These are phyloP conservation scores for Ogataea angusta DNA, from an alignment of 805 yeast genomes.

Conservation along the genomic window DNA sequence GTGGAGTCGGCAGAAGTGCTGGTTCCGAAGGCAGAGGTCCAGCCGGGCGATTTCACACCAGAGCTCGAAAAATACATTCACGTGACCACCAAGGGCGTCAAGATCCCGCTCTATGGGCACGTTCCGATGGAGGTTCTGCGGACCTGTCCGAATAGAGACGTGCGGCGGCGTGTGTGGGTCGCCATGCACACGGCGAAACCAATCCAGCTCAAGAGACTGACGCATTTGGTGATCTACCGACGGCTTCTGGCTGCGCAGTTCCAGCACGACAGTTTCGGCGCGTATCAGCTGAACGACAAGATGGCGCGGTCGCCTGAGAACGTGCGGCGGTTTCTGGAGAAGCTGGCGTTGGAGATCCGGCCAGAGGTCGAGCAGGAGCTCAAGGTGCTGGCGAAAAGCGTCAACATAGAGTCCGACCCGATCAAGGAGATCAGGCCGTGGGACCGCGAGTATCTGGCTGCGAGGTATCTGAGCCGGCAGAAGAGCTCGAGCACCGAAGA, in stretches of 20 bases:
- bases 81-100: slow-evolving; percentile 37
- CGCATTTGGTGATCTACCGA: slow-evolving; percentile 59
- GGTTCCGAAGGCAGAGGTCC: slow-evolving; percentile 29
- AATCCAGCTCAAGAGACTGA: slow-evolving; percentile 59
- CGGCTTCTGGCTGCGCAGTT: slow-evolving; percentile 69
- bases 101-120: slow-evolving; percentile 59
- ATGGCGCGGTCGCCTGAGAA: slow-evolving; percentile 83
- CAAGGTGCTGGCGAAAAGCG: slow-evolving; percentile 37
- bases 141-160: slow-evolving; percentile 49
- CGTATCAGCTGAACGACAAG: slow-evolving; percentile 81
- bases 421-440: slow-evolving; percentile 66
- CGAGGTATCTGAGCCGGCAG: slow-evolving; percentile 30
- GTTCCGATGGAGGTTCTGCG: slow-evolving; percentile 64
- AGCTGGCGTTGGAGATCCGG: slow-evolving; percentile 49
- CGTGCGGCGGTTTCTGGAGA: slow-evolving; percentile 65
- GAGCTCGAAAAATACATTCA: slow-evolving; percentile 23
- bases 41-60: slow-evolving; percentile 27
- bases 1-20: slow-evolving; percentile 26
- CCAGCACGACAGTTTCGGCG: slow-evolving; percentile 67
- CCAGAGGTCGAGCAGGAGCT: slow-evolving; percentile 62
- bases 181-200: slow-evolving; percentile 63
- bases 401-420: slow-evolving; percentile 27
- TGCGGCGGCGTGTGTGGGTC: slow-evolving; percentile 72
- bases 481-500: slow-evolving; percentile 40
- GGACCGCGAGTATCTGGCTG: slow-evolving; percentile 74